Evolutionary conservation across 257 asterid genomes (phyloP).

Genomic region (Plantago elongata): DNA sequence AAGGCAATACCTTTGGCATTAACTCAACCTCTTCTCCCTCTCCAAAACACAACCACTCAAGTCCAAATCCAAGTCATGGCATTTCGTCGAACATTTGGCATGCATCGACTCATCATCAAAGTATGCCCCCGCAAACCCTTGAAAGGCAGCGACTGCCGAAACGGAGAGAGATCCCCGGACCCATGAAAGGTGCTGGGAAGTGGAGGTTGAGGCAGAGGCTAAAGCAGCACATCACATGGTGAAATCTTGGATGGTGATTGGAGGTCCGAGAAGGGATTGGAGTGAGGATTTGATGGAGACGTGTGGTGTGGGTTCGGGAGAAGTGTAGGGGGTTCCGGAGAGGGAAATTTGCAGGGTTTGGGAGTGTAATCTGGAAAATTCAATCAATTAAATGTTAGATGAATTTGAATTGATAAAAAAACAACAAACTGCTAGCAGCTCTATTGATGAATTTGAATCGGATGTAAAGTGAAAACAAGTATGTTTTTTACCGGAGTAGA

Average conservation of each 20-base stretch:
- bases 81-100: constrained; percentile 36
- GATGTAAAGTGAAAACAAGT: background rate
- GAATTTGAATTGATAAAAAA: background rate
- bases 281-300: constrained; percentile 63
- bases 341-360: constrained; percentile 40
- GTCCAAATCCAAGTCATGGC: constrained; percentile 53
- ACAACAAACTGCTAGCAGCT: background rate
- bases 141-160: constrained; percentile 45
- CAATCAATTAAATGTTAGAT: background rate
- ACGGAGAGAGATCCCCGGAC: constrained; percentile 46
- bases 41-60: constrained; percentile 35
- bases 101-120: constrained; percentile 22
- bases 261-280: constrained; percentile 40
- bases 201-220: constrained; percentile 54
- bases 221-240: constrained; percentile 67
- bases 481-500: constrained; percentile 36
- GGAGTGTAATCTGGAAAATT: constrained; percentile 11
- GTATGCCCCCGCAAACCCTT: constrained; percentile 39
- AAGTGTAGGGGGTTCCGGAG: constrained; percentile 42
- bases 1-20: constrained; percentile 55
- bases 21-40: constrained; percentile 54
- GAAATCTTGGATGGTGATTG: constrained; percentile 40
- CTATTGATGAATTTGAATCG: background rate
- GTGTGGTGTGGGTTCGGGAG: constrained; percentile 47
- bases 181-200: constrained; percentile 65